phyloP scores from a whole-genome alignment of 2,329 filamentous ascomycete species.

The Pseudopyricularia javanii region DNA sequence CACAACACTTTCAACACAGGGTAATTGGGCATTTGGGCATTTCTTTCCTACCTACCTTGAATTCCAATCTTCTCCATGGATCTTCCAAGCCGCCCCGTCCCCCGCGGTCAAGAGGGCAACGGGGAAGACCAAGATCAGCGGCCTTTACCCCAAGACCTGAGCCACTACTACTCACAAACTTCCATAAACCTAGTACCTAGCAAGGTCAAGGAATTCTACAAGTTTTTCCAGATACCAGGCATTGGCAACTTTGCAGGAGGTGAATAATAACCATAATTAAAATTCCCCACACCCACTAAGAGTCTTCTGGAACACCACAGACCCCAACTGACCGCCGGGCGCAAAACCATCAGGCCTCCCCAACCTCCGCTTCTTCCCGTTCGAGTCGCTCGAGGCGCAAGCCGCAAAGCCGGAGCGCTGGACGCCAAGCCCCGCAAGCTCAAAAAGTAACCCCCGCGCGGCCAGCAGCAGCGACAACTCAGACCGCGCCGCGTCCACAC shows the following conservation, averaged over 20 bases:
- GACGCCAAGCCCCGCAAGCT: conserved; percentile 42
- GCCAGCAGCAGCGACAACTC: conserved; percentile 33
- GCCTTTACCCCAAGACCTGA: conserved; percentile 55
- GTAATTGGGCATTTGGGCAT: neutral
- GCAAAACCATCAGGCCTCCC: conserved; percentile 52
- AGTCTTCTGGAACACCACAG: too few species aligned
- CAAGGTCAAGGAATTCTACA: conserved; percentile 71
- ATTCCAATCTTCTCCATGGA: too few species aligned
- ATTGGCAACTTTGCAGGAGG: conserved; percentile 51
- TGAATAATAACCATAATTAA: conserved; percentile 20
- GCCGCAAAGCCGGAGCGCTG: conserved; percentile 65
- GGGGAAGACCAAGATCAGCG: conserved; percentile 3
- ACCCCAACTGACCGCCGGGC: neutral
- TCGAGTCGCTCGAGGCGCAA: conserved; percentile 77
- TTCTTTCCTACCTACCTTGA: neutral
- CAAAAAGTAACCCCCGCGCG: neutral
- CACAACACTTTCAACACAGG: neutral
- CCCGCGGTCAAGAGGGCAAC: neutral
- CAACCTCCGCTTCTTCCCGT: conserved; percentile 73
- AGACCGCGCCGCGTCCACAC: conserved; percentile 22
- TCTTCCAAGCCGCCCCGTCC: neutral
- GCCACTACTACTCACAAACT: conserved; percentile 63
- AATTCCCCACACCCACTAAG: too few species aligned
- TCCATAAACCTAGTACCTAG: conserved; percentile 54
- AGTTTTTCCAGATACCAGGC: conserved; percentile 61